Evolutionary conservation across 2,329 filamentous ascomycete genomes (phyloP).

Genomic region (Fusarium sp.): DNA sequence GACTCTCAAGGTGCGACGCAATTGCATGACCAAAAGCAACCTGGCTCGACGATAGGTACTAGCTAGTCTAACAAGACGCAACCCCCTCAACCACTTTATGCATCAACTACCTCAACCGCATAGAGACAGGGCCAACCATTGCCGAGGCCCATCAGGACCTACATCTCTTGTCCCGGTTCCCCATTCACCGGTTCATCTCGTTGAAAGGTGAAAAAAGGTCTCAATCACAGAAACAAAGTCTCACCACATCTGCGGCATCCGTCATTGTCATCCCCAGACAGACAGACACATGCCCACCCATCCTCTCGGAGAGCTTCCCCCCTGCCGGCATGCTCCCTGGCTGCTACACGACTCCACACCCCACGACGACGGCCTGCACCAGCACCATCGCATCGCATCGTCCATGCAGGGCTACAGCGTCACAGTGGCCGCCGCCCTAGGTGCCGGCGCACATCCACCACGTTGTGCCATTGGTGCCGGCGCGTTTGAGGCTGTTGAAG

Average conservation of each 20-base stretch:
- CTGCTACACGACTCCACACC: conserved; percentile 28
- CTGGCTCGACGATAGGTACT: not conserved
- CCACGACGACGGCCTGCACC: conserved; percentile 16
- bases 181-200: conserved; percentile 1
- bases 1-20: conserved; percentile 10
- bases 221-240: conserved; percentile 21
- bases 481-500: conserved; percentile 32
- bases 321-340: conserved; percentile 15
- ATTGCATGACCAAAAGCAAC: conserved; percentile 16
- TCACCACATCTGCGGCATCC: conserved; percentile 21
- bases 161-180: conserved; percentile 10
- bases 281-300: conserved; percentile 2
- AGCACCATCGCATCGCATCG: conserved; percentile 15
- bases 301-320: conserved; percentile 13
- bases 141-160: not conserved
- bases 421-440: not conserved
- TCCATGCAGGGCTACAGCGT: conserved; percentile 7
- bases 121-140: conserved; percentile 12
- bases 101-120: conserved; percentile 19
- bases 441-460: conserved; percentile 1
- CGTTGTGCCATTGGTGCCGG: conserved; percentile 22
- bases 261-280: conserved; percentile 11
- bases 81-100: not conserved
- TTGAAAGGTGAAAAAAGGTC: conserved; percentile 1
- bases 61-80: conserved; percentile 5